Evolutionary conservation across 768 basidiomycete species (phyloP).

Genomic region (Podaxis sp.): DNA sequence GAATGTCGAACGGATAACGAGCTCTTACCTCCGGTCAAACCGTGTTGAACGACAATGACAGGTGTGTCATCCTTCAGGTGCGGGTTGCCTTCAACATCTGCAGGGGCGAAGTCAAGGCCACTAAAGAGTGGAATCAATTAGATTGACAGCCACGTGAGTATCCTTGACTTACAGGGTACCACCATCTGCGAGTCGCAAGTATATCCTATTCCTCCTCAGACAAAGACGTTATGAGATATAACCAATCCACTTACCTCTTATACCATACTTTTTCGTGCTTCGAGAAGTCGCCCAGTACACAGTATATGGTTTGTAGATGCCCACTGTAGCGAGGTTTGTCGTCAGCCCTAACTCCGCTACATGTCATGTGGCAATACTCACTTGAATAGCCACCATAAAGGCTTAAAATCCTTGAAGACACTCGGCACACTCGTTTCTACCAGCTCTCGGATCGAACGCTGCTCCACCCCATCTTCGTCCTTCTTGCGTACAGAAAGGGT

Average conservation of each 20-base stretch:
- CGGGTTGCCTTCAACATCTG: conserved; percentile 30
- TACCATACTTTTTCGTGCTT: conserved; percentile 56
- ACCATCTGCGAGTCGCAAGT: conserved; percentile 54
- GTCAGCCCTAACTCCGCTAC: background rate
- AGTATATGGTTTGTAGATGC: conserved; percentile 64
- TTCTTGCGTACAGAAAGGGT: conserved; percentile 32
- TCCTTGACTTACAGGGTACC: conserved; percentile 57
- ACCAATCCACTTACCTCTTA: conserved; percentile 39
- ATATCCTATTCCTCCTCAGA: conserved; percentile 33
- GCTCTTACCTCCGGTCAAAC: conserved; percentile 49
- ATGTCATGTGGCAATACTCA: conserved; percentile 23
- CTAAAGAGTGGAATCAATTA: conserved; percentile 30
- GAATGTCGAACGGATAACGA: background rate
- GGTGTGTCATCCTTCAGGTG: conserved; percentile 41
- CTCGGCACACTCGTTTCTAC: conserved; percentile 42
- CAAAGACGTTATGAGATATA: background rate
- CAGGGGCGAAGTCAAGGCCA: conserved; percentile 66
- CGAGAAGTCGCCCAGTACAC: conserved; percentile 60
- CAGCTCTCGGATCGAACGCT: conserved; percentile 38
- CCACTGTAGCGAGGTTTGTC: conserved; percentile 38
- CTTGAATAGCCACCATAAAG: conserved; percentile 52
- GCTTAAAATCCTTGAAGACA: conserved; percentile 42
- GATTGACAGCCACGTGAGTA: background rate
- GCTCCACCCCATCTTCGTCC: conserved; percentile 29
- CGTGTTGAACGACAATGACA: conserved; percentile 59